Conservation (phyloP, 768 basidiomycete species). For the Tephrocybe sp. region DNA sequence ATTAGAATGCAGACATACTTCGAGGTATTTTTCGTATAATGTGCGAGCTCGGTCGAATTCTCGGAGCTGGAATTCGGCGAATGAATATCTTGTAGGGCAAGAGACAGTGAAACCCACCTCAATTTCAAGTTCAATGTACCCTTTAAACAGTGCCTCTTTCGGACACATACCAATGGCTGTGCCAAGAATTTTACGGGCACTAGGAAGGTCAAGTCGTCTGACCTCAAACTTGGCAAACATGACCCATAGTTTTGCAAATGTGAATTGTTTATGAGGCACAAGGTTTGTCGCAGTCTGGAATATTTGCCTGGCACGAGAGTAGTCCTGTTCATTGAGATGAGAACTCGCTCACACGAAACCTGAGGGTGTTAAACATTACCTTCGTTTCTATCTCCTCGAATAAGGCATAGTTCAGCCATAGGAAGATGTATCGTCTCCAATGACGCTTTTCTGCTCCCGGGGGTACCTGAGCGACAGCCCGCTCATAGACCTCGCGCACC, state of each 20-base stretch:
- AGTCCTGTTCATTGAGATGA: conserved; percentile 53
- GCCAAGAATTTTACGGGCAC: conserved; percentile 88
- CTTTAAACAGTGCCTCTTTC: conserved; percentile 93
- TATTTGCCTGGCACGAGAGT: conserved; percentile 80
- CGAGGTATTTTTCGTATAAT: conserved; percentile 92
- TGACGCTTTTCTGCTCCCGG: conserved; percentile 91
- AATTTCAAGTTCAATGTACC: conserved; percentile 91
- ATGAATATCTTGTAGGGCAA: not conserved
- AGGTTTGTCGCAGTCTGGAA: conserved; percentile 88
- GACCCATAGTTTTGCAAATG: conserved; percentile 96
- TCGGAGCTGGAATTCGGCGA: conserved; percentile 52
- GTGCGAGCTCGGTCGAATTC: conserved; percentile 94
- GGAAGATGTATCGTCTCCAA: conserved; percentile 86
- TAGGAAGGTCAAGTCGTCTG: conserved; percentile 72
- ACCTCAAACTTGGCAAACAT: conserved; percentile 92
- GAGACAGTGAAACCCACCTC: conserved; percentile 51
- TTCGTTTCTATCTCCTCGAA: conserved; percentile 97
- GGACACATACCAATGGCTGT: conserved; percentile 93
- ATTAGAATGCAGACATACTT: conserved; percentile 51
- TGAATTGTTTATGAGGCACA: conserved; percentile 95
- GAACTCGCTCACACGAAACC: not conserved
- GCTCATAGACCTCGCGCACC: conserved; percentile 92
- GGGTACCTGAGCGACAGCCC: conserved; percentile 93
- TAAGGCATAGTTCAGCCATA: conserved; percentile 94
- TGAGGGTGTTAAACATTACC: too few species aligned